These are phyloP conservation scores for Paracamarosporium sp. DNA, from an alignment of 2,329 filamentous ascomycete species.

Conservation along the genomic window DNA sequence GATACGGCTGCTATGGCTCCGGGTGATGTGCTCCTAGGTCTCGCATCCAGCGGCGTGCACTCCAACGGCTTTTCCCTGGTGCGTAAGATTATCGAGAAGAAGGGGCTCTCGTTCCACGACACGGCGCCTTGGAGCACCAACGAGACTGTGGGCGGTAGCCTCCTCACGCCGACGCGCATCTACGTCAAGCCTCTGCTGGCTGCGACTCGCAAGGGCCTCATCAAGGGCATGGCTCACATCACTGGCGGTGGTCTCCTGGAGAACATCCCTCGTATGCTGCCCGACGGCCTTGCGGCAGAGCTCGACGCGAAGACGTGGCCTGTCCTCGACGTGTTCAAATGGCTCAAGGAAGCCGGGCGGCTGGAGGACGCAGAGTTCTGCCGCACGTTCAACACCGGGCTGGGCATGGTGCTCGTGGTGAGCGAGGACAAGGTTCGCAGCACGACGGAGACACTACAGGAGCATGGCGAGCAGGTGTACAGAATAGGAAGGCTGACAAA, in stretches of 20 bases:
- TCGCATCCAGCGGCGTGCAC: conserved; percentile 86
- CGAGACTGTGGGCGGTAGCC: conserved; percentile 72
- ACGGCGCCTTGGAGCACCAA: conserved; percentile 76
- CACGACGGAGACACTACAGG: conserved; percentile 66
- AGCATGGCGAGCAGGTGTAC: conserved; percentile 77
- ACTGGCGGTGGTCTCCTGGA: conserved; percentile 92
- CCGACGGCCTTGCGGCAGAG: conserved; percentile 76
- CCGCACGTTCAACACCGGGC: conserved; percentile 90
- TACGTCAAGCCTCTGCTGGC: conserved; percentile 85
- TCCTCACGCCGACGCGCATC: conserved; percentile 90
- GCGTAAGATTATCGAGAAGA: conserved; percentile 80
- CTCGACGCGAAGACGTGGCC: conserved; percentile 80
- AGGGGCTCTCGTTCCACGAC: conserved; percentile 74
- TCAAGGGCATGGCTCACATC: conserved; percentile 97
- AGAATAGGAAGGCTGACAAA: conserved; percentile 74
- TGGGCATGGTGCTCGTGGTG: conserved; percentile 93
- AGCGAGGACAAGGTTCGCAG: conserved; percentile 67
- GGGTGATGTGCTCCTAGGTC: conserved; percentile 85
- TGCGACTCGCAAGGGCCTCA: conserved; percentile 64
- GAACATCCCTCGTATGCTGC: conserved; percentile 94
- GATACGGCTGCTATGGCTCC: conserved; percentile 75
- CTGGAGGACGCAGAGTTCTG: conserved; percentile 82
- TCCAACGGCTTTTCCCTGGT: conserved; percentile 99
- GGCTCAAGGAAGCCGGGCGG: conserved; percentile 78
- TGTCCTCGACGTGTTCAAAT: conserved; percentile 80